Conservation (phyloP, 805 yeast genomes). For the Wickerhamiella brachini region DNA sequence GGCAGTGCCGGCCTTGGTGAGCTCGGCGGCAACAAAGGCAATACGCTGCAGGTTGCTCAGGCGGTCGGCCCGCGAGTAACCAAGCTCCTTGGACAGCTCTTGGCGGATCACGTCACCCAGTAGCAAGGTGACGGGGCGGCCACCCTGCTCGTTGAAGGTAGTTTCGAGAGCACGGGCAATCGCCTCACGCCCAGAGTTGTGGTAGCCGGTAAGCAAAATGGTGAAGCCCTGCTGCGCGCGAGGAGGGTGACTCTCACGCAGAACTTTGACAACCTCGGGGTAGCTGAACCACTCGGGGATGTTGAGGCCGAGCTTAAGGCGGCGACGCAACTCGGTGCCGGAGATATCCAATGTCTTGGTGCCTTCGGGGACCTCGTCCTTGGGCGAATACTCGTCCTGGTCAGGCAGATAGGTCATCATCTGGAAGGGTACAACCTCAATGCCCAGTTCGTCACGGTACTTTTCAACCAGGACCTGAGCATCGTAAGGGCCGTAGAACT, state of each 20-base stretch:
- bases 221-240: slow-evolving; percentile 82
- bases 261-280: slow-evolving; percentile 85
- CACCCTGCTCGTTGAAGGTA: slow-evolving; percentile 81
- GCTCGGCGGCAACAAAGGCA: slow-evolving; percentile 56
- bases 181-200: slow-evolving; percentile 46
- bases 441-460: slow-evolving; percentile 63
- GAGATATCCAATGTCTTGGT: slow-evolving; percentile 79
- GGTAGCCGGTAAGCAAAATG: slow-evolving; percentile 46
- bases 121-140: slow-evolving; percentile 59
- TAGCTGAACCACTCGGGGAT: slow-evolving; percentile 97
- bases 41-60: slow-evolving; percentile 32
- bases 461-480: slow-evolving; percentile 81
- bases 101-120: slow-evolving; percentile 31
- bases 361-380: slow-evolving; percentile 72
- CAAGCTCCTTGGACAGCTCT: slow-evolving; percentile 30
- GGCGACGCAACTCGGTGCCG: slow-evolving; percentile 86
- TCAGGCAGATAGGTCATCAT: slow-evolving; percentile 95
- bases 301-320: slow-evolving; percentile 70
- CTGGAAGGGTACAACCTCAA: slow-evolving; percentile 89
- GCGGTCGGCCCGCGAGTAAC: slow-evolving; percentile 28
- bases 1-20: slow-evolving; percentile 84
- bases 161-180: slow-evolving; percentile 76
- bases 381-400: slow-evolving; percentile 88
- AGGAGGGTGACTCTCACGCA: slow-evolving; percentile 89
- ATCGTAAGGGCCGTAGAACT: slow-evolving; percentile 93